Evolutionary conservation across 768 basidiomycete genomes (phyloP).

Genomic region (Fomitopsis pulvina): DNA sequence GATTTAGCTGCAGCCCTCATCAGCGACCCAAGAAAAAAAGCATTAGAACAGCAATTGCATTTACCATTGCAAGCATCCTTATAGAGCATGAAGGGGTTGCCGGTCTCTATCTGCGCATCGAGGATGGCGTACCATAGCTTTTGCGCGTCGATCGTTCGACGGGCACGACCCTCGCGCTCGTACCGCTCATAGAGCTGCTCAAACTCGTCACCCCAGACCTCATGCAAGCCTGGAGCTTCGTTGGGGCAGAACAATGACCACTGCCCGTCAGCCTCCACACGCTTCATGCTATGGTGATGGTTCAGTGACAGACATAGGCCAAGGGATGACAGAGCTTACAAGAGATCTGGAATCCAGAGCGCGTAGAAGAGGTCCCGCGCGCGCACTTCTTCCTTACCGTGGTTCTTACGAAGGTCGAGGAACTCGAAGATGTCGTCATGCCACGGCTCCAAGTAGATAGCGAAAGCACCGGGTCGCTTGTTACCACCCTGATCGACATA

Average conservation of each 20-base stretch:
- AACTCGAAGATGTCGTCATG: constrained; percentile 97
- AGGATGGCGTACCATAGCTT: constrained; percentile 98
- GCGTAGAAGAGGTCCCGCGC: constrained; percentile 98
- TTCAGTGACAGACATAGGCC: not conserved
- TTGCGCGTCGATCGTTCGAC: constrained; percentile 84
- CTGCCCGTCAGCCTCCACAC: constrained; percentile 80
- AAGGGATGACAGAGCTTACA: constrained; percentile 44
- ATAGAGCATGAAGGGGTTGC: constrained; percentile 98
- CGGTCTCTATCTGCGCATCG: constrained; percentile 97
- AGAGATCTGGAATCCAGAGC: constrained; percentile 95
- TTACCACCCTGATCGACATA: constrained; percentile 99
- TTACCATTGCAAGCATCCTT: constrained; percentile 92
- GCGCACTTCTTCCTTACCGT: constrained; percentile 95
- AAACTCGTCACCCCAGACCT: constrained; percentile 88
- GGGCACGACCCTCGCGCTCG: constrained; percentile 83
- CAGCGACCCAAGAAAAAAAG: constrained; percentile 1
- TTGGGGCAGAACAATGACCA: constrained; percentile 99
- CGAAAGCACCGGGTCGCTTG: constrained; percentile 97
- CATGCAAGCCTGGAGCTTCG: constrained; percentile 85
- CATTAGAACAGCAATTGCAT: constrained; percentile 19
- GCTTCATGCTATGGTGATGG: constrained; percentile 77
- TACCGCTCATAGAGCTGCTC: constrained; percentile 81
- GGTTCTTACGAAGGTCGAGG: constrained; percentile 96
- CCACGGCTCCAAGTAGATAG: constrained; percentile 99
- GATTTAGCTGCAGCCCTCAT: constrained; percentile 64